Conservation (phyloP, 345 rosid genomes). For the Lepidium didymum region DNA sequence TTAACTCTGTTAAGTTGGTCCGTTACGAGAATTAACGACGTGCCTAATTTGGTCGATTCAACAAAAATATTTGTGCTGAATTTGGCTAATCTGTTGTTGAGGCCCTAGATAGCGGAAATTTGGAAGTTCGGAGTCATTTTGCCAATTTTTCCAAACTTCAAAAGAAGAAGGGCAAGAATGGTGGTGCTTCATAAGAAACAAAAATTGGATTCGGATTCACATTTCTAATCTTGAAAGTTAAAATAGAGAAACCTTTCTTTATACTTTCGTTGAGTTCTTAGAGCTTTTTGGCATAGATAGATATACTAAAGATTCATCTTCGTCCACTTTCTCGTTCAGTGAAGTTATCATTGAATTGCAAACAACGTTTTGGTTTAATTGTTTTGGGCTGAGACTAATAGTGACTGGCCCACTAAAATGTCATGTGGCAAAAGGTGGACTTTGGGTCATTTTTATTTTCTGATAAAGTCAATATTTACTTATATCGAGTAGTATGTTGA, state of each 20-base stretch:
- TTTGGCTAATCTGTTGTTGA: too few relatives aligned
- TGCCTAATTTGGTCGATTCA: too few relatives aligned
- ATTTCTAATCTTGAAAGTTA: not conserved
- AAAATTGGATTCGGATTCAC: not conserved
- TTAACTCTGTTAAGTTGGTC: too few relatives aligned
- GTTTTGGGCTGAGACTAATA: not conserved
- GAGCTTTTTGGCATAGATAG: not conserved
- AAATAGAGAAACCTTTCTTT: not conserved
- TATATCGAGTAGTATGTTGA: not conserved
- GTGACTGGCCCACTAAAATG: not conserved
- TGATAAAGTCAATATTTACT: not conserved
- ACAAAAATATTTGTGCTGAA: too few relatives aligned
- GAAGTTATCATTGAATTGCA: too few relatives aligned
- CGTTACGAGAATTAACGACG: too few relatives aligned
- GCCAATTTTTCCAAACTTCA: too few relatives aligned
- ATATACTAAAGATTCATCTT: too few relatives aligned
- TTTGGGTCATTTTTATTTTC: not conserved
- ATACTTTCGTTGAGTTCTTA: not conserved
- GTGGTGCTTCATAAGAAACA: not conserved
- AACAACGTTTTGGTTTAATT: too few relatives aligned
- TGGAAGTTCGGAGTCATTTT: too few relatives aligned
- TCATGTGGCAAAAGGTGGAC: not conserved
- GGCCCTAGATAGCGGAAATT: too few relatives aligned
- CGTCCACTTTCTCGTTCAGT: too few relatives aligned
- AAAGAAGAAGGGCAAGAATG: constrained; percentile 21